These are phyloP conservation scores for Diaporthe velutina DNA, from an alignment of 2,329 filamentous ascomycete species.

Conservation along the genomic window DNA sequence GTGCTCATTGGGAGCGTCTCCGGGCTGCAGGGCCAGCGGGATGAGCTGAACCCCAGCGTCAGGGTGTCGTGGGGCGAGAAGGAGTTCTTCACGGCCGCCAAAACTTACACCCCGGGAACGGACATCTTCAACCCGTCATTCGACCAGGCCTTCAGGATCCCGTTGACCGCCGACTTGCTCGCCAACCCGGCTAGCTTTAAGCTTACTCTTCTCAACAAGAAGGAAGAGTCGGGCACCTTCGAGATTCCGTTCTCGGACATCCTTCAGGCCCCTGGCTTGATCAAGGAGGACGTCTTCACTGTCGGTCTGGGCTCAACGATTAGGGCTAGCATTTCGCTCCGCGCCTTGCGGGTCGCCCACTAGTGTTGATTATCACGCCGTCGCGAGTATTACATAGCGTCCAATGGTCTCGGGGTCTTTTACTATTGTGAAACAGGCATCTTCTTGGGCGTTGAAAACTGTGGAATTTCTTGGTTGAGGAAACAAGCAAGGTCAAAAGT, in stretches of 20 bases:
- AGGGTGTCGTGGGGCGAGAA: constrained; percentile 57
- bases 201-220: constrained; percentile 52
- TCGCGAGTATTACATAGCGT: neutral
- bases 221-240: constrained; percentile 49
- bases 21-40: constrained; percentile 56
- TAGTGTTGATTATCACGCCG: neutral
- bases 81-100: constrained; percentile 56
- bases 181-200: constrained; percentile 47
- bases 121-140: constrained; percentile 64
- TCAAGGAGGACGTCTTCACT: constrained; percentile 50
- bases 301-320: constrained; percentile 51
- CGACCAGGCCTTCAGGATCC: constrained; percentile 59
- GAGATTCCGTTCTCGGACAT: constrained; percentile 53
- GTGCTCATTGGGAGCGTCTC: constrained; percentile 57
- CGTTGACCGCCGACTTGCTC: constrained; percentile 50
- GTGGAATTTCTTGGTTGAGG: neutral
- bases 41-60: constrained; percentile 60
- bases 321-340: constrained; percentile 52
- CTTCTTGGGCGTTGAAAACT: neutral
- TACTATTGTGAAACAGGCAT: neutral
- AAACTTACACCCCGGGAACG: constrained; percentile 57
- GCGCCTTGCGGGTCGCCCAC: constrained; percentile 44
- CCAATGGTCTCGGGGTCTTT: neutral
- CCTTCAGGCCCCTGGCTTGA: constrained; percentile 47
- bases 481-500: neutral